phyloP scores from a whole-genome alignment of 2,329 filamentous ascomycete genomes.

The Penicillium digitatum region DNA sequence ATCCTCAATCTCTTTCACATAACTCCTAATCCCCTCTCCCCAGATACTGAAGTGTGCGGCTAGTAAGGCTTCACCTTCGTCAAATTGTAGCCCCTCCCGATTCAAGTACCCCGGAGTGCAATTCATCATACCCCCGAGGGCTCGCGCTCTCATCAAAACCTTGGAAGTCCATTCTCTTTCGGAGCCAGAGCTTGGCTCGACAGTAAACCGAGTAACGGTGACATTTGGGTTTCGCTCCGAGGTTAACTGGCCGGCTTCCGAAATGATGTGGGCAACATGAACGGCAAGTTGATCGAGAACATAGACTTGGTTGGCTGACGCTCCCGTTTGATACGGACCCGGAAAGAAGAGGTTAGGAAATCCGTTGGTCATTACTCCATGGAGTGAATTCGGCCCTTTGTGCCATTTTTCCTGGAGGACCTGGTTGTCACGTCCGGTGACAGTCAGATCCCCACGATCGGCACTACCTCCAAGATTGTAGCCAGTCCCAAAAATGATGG shows the following conservation, averaged over 20 bases:
- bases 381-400: slow-evolving; percentile 49
- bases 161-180: slow-evolving; percentile 48
- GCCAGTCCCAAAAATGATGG: slow-evolving; percentile 48
- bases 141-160: slow-evolving; percentile 41
- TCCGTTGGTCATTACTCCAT: slow-evolving; percentile 47
- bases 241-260: slow-evolving; percentile 25
- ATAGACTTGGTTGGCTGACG: slow-evolving; percentile 40
- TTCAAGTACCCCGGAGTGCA: slow-evolving; percentile 58
- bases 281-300: slow-evolving; percentile 35
- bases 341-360: slow-evolving; percentile 57
- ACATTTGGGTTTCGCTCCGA: not conserved
- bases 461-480: slow-evolving; percentile 36
- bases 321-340: slow-evolving; percentile 42
- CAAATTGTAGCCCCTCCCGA: slow-evolving; percentile 38
- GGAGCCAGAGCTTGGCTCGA: slow-evolving; percentile 45
- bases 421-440: slow-evolving; percentile 45
- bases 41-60: slow-evolving; percentile 29
- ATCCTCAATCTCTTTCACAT: slow-evolving; percentile 18
- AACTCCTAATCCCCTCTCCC: slow-evolving; percentile 34
- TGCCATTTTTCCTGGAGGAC: slow-evolving; percentile 48
- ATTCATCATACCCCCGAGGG: slow-evolving; percentile 41
- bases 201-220: not conserved
- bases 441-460: slow-evolving; percentile 34
- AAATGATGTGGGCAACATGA: slow-evolving; percentile 48
- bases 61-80: slow-evolving; percentile 28